A percentile compares a stretch with the other conserved stretches of the same genome.
Evolutionary conservation across 106 monocot genomes (phyloP).

Genomic region (Apostasia shenzhenica): DNA sequence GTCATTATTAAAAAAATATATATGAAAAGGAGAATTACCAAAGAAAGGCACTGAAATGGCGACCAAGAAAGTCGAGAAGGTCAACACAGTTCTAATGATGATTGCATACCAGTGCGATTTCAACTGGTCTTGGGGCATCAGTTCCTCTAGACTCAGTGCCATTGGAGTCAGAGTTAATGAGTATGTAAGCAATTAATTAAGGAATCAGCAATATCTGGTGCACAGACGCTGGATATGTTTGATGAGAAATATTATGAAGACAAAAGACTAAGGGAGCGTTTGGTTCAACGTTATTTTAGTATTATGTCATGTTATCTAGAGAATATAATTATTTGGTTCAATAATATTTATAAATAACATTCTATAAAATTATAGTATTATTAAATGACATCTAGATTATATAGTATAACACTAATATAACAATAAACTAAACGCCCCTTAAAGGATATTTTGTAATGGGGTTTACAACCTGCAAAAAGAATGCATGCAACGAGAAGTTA

Average conservation of each 20-base stretch:
- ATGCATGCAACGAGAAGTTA: background rate
- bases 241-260: too few relatives aligned
- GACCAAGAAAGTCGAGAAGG: constrained; percentile 57
- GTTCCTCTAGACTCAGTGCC: constrained; percentile 93
- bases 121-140: constrained; percentile 52
- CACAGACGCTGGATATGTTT: too few relatives aligned
- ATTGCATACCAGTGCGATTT: constrained; percentile 61
- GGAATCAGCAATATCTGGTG: constrained; percentile 8
- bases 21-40: constrained; percentile 34
- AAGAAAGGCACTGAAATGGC: constrained; percentile 92
- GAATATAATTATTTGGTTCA: too few relatives aligned
- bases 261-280: too few relatives aligned
- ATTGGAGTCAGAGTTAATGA: constrained; percentile 80
- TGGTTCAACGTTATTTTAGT: too few relatives aligned
- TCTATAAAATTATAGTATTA: too few relatives aligned
- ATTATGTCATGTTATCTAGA: too few relatives aligned
- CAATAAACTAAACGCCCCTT: too few relatives aligned
- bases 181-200: constrained; percentile 58
- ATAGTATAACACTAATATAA: too few relatives aligned
- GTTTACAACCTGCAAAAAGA: constrained; percentile 83
- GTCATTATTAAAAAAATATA: too few relatives aligned
- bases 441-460: constrained; percentile 99
- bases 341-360: too few relatives aligned
- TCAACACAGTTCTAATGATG: constrained; percentile 54
- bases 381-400: too few relatives aligned